Evolutionary conservation across 805 yeast species (phyloP).

Genomic region (Kodamaea leandrae): DNA sequence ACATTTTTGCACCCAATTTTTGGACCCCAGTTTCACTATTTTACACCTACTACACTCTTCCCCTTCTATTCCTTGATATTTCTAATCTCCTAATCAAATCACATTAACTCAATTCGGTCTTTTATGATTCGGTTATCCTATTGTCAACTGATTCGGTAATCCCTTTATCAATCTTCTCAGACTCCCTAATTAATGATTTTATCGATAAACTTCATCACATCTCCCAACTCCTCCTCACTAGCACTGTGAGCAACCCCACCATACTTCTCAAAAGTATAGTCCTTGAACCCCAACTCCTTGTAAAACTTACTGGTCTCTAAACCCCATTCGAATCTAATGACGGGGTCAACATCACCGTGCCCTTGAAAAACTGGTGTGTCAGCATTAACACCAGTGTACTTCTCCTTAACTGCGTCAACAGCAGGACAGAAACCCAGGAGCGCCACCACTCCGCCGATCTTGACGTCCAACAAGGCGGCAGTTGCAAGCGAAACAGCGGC

Average conservation of each 20-base stretch:
- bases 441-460: constrained; percentile 74
- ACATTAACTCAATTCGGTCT: too few species aligned
- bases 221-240: constrained; percentile 61
- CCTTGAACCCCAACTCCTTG: constrained; percentile 43
- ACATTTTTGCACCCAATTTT: too few species aligned
- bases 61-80: too few species aligned
- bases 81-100: too few species aligned
- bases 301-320: constrained; percentile 44
- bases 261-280: constrained; percentile 50
- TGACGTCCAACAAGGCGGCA: constrained; percentile 49
- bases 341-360: constrained; percentile 79
- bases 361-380: constrained; percentile 82
- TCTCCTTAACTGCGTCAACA: constrained; percentile 15
- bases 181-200: constrained; percentile 18
- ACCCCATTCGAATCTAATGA: constrained; percentile 48
- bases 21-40: too few species aligned
- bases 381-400: constrained; percentile 39
- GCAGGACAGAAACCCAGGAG: constrained; percentile 73
- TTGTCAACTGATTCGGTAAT: too few species aligned
- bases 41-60: too few species aligned
- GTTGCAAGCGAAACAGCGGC: constrained; percentile 74
- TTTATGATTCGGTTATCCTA: too few species aligned
- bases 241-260: constrained; percentile 67
- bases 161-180: too few species aligned
- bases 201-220: constrained; percentile 40